phyloP scores from a whole-genome alignment of 106 monocot genomes.

The Dendrobium nobile region DNA sequence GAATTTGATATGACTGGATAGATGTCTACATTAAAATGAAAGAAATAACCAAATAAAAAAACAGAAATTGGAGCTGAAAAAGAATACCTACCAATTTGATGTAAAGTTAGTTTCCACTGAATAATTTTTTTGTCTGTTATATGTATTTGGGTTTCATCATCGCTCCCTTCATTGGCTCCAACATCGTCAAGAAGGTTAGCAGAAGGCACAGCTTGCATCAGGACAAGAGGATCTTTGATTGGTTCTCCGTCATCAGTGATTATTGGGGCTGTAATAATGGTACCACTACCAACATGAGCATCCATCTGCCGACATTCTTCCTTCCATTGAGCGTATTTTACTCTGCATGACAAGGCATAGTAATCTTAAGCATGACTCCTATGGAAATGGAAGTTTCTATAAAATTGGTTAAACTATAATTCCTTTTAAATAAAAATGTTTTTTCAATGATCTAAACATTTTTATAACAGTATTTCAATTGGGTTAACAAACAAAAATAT shows the following conservation, averaged over 20 bases:
- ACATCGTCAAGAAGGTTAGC: background rate
- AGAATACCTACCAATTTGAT: conserved; percentile 68
- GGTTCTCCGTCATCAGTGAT: conserved; percentile 80
- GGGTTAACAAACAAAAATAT: background rate
- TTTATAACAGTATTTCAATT: background rate
- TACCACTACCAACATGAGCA: conserved; percentile 81
- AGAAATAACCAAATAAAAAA: background rate
- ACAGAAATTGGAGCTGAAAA: background rate
- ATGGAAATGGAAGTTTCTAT: background rate
- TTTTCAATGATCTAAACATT: background rate
- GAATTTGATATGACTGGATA: background rate
- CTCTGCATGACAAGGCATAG: conserved; percentile 30
- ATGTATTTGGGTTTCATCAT: background rate
- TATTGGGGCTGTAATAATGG: conserved; percentile 78
- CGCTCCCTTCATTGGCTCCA: background rate
- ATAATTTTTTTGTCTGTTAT: conserved; percentile 58
- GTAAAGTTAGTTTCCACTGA: conserved; percentile 85
- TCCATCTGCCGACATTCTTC: conserved; percentile 80
- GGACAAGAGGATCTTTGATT: conserved; percentile 71
- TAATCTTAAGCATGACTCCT: background rate
- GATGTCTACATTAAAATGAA: background rate
- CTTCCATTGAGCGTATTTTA: conserved; percentile 72
- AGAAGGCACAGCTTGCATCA: conserved; percentile 38
- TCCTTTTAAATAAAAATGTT: background rate
- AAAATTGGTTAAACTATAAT: background rate